Evolutionary conservation across 305 asterid species (phyloP), one percentile per base, ranked within the genome.

Genomic region (Stenogyne calaminthoides): DNA sequence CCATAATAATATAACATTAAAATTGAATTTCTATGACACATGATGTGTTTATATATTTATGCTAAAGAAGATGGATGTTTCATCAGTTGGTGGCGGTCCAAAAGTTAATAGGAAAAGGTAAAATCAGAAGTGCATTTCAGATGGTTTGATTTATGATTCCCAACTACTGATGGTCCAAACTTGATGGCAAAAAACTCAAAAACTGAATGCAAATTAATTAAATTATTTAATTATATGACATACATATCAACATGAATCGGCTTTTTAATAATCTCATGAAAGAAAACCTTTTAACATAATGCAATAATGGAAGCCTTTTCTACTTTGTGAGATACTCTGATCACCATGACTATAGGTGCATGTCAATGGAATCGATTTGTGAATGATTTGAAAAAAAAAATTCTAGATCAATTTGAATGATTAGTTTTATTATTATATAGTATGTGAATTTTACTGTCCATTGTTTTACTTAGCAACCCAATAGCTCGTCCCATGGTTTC

Each of bases 91-190:
- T 68, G 81, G 79, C 60, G 74, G 40, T 65, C 32, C 10, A 39
- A 55, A 68, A 62, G 36, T 49, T 57, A 59, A 37, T 16, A 60
- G 58, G 12, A 54, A 76, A 76, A 25, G 63, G 63, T 32, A 32
- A 70, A 39, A 71, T 56, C 58, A 70, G 40, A 67, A 55, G 62
- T 67, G 69, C 61, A 68, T 54, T 76, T 71, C 34, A 46, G 77
- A 70, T 74, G 71, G 77, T 52, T 49, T 74, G 76, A 76, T 74
- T 69, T 55, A 78, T 74, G 75, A 68, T n/a, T n/a, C n/a, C n/a
- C n/a, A n/a, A n/a, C n/a, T n/a, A n/a, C n/a, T 69, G 64, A 76
- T 68, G 73, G 78, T 62, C 78, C 82, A 25, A 71, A 76, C 63
- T 72, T 56, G 55, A 71, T 71, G 7, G 49, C 58, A 18, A 32